Evolutionary conservation across 148 eudicot species (phyloP), one percentile per base, ranked within the genome.

Genomic region (Euryodendron excelsum): DNA sequence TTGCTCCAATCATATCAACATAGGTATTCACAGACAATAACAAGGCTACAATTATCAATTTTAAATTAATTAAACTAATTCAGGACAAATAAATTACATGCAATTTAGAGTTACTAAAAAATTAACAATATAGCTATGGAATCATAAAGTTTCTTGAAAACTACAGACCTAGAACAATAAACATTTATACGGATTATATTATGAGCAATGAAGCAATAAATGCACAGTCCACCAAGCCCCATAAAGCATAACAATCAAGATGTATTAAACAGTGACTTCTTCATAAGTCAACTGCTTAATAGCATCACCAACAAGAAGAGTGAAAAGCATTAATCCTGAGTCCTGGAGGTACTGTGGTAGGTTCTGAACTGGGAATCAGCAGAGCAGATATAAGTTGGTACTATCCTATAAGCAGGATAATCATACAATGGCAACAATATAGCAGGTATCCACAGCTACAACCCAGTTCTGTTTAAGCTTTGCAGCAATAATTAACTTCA

Each of bases 171-270:
- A 34, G 31, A 13, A 28, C 5, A 6, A 15, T 20, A 1, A 33
- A 3, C 28, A 25, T 28, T 17, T 60, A 45, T 58, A 60, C 4
- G 10, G 55, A 37, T 11, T 18, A 34, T 13, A 74, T 12, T 55
- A 5, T 37, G 34, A 21, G 76, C 47, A n/a, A 12, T 34, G 33
- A 73, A 73, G 23, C 66, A 73, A 73, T 48, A 73, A 28, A 56
- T 33, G 17, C 21, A 17, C 77, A 36, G 4, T 23, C 21, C n/a
- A 56, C 21, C 65, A 36, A 56, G 3, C 47, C 66, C 76, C 63
- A 39, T 6, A 59, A 58, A 25, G 33, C 33, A 41, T 59, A n/a
- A 27, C n/a, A 25, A 27, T 39, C 34, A 45, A 2, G 65, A 15
- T 11, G 50, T 62, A 25, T 74, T 27, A 61, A 75, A 60, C 36